phyloP scores from a whole-genome alignment of 108 stramenopile species.

The Cyclotella kingstonii region DNA sequence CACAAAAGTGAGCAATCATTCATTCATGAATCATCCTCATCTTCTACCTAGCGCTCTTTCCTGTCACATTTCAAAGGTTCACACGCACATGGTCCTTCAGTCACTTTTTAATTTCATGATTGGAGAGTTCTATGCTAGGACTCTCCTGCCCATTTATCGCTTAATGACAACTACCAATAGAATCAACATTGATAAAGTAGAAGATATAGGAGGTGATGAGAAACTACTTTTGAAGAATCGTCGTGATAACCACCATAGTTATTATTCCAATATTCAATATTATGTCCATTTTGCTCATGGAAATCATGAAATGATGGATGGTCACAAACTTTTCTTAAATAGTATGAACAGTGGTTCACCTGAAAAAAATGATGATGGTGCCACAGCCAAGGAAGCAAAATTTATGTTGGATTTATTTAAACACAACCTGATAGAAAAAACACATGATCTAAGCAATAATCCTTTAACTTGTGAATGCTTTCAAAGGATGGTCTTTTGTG shows the following conservation, averaged over 20 bases:
- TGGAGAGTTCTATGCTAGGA: slow-evolving; percentile 53
- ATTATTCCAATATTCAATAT: slow-evolving; percentile 40
- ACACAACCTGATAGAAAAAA: not conserved
- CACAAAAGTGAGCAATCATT: not conserved
- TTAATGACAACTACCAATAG: slow-evolving; percentile 10
- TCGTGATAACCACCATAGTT: slow-evolving; percentile 25
- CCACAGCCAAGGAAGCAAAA: slow-evolving; percentile 17
- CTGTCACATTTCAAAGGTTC: slow-evolving; percentile 25
- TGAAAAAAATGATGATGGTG: too few relatives aligned
- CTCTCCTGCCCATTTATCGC: slow-evolving; percentile 19
- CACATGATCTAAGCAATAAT: slow-evolving; percentile 4
- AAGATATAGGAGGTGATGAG: too few relatives aligned
- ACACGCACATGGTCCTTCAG: slow-evolving; percentile 47
- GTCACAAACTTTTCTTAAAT: slow-evolving; percentile 37
- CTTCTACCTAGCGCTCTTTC: not conserved
- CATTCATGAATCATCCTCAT: not conserved
- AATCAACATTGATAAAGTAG: not conserved
- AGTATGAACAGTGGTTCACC: too few relatives aligned
- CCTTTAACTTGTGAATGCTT: slow-evolving; percentile 49
- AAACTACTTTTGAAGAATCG: too few relatives aligned
- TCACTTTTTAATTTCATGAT: slow-evolving; percentile 54
- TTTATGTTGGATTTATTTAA: slow-evolving; percentile 40
- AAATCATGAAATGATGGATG: slow-evolving; percentile 31
- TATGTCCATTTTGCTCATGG: slow-evolving; percentile 35
- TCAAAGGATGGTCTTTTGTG: slow-evolving; percentile 48